Percentiles rank a stretch among this genome's conserved stretches.
phyloP scores from a whole-genome alignment of 1,284 basidiomycete genomes.

The Austroboletus rostrupii region DNA sequence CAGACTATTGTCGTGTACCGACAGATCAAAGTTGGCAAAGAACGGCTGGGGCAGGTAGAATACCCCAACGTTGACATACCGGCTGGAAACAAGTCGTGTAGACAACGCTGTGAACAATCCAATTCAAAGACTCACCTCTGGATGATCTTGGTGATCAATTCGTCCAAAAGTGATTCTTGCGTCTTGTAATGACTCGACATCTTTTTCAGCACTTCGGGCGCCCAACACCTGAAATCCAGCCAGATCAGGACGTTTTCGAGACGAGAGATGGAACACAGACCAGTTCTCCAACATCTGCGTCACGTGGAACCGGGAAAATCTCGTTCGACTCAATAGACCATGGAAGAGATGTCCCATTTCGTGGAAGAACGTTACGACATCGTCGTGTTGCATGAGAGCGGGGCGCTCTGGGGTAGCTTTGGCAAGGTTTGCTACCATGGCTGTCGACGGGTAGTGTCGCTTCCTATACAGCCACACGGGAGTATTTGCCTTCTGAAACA shows the following conservation, averaged over 20 bases:
- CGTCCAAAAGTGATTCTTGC: slow-evolving; percentile 62
- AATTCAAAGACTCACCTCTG: slow-evolving; percentile 53
- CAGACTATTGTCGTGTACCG: slow-evolving; percentile 67
- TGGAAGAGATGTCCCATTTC: slow-evolving; percentile 90
- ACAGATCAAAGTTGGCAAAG: slow-evolving; percentile 75
- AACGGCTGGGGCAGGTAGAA: slow-evolving; percentile 77
- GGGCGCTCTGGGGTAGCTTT: slow-evolving; percentile 77
- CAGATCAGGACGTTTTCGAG: background rate
- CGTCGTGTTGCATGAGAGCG: slow-evolving; percentile 79
- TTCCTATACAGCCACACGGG: slow-evolving; percentile 84
- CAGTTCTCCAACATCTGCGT: slow-evolving; percentile 92
- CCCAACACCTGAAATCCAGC: slow-evolving; percentile 58
- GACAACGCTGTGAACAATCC: background rate
- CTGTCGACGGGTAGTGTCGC: slow-evolving; percentile 68
- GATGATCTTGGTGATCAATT: slow-evolving; percentile 71
- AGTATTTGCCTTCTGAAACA: slow-evolving; percentile 65
- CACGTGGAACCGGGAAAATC: slow-evolving; percentile 75
- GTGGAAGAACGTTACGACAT: slow-evolving; percentile 78
- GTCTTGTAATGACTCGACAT: slow-evolving; percentile 74
- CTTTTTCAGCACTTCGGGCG: slow-evolving; percentile 65
- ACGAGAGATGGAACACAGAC: slow-evolving; percentile 34
- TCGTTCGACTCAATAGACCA: slow-evolving; percentile 68
- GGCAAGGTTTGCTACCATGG: slow-evolving; percentile 86
- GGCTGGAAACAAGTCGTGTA: slow-evolving; percentile 31
- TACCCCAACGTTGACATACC: slow-evolving; percentile 76